These are phyloP conservation scores for Eucalyptus grandis DNA, from an alignment of 345 rosid species.

Conservation along the genomic window DNA sequence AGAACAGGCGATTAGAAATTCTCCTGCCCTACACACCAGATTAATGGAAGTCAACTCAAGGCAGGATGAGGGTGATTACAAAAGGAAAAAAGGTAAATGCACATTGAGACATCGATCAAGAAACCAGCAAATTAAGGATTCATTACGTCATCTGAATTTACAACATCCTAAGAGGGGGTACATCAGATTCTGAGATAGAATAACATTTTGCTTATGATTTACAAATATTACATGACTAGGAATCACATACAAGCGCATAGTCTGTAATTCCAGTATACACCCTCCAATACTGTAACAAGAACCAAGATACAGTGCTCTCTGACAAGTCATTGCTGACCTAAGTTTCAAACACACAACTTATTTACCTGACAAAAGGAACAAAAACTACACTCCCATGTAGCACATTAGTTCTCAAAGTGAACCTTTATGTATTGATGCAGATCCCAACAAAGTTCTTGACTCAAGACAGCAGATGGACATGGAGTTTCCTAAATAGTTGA, in stretches of 20 bases:
- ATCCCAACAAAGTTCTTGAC: neutral
- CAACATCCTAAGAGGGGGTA: neutral
- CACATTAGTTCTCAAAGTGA: neutral
- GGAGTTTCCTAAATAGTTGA: neutral
- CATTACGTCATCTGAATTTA: neutral
- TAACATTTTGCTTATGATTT: neutral
- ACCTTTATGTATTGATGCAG: neutral
- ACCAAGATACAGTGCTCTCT: neutral
- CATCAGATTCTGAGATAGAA: neutral
- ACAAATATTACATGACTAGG: neutral
- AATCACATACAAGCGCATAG: neutral
- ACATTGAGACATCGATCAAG: neutral
- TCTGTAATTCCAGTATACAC: neutral
- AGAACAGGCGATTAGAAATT: slow-evolving; percentile 84
- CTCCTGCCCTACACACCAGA: slow-evolving; percentile 54
- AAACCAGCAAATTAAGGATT: neutral
- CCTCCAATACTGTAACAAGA: neutral
- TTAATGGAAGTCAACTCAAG: neutral
- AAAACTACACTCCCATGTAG: neutral
- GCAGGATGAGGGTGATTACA: neutral
- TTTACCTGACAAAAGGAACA: neutral
- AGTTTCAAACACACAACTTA: neutral
- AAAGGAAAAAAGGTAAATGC: neutral
- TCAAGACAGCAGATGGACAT: neutral
- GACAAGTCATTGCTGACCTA: neutral